These are phyloP conservation scores for Blumeriella jaapii DNA, from an alignment of 2,329 filamentous ascomycete species.

Conservation along the genomic window DNA sequence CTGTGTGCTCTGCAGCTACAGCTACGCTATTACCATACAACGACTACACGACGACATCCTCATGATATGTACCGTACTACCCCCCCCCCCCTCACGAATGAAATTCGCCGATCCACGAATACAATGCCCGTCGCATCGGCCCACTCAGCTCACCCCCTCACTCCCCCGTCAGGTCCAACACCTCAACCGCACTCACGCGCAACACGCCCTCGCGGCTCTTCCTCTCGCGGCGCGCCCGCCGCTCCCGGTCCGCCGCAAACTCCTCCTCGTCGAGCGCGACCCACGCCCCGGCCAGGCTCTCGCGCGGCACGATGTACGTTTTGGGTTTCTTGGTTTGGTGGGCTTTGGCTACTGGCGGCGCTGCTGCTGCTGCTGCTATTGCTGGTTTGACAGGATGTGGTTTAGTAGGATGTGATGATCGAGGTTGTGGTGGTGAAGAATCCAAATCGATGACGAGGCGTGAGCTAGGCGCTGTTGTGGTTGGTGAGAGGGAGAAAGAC, in stretches of 20 bases:
- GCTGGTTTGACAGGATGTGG: background rate
- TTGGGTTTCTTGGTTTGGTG: slow-evolving; percentile 11
- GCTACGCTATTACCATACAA: too few relatives aligned
- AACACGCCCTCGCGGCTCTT: slow-evolving; percentile 10
- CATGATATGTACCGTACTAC: too few relatives aligned
- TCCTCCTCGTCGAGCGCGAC: slow-evolving; percentile 21
- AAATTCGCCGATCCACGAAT: too few relatives aligned
- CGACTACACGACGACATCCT: too few relatives aligned
- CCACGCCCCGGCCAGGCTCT: slow-evolving; percentile 28
- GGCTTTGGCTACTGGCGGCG: too few relatives aligned
- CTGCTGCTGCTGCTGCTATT: background rate
- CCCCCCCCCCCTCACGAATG: too few relatives aligned
- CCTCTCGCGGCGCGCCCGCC: background rate
- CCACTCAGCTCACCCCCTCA: too few relatives aligned
- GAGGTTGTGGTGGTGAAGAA: background rate
- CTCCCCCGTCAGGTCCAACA: slow-evolving; percentile 19
- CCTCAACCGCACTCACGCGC: slow-evolving; percentile 20
- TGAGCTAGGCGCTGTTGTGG: background rate
- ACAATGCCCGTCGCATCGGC: too few relatives aligned
- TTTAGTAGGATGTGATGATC: background rate
- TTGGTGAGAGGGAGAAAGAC: background rate
- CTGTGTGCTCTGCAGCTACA: too few relatives aligned
- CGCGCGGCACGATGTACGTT: slow-evolving; percentile 24
- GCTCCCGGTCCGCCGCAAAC: background rate
- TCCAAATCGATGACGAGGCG: background rate